Evolutionary conservation across 257 asterid genomes (phyloP).

Genomic region (Solanum ossicruentum): DNA sequence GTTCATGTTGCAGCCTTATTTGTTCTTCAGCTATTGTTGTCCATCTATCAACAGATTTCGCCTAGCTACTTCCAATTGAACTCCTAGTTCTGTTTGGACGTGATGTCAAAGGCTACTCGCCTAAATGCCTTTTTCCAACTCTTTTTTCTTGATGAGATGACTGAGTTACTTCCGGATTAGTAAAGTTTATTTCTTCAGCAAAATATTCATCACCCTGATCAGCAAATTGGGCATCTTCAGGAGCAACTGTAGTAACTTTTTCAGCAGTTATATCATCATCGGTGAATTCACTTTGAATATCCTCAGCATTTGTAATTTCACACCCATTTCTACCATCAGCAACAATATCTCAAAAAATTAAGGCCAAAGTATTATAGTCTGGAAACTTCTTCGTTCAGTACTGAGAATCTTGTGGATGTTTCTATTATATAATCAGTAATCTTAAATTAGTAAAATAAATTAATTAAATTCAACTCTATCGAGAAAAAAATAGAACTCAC

Average conservation of each 20-base stretch:
- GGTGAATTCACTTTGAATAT: neutral
- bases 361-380: neutral
- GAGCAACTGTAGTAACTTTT: neutral
- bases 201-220: neutral
- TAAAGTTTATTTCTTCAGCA: neutral
- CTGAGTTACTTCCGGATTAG: neutral
- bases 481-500: neutral
- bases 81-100: neutral
- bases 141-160: neutral
- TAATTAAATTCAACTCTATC: neutral
- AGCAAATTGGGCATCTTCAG: neutral
- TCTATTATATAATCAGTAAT: neutral
- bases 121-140: neutral
- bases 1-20: neutral
- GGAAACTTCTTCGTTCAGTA: neutral
- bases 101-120: neutral
- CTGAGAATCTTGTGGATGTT: neutral
- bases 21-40: neutral
- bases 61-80: neutral
- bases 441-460: neutral
- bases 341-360: neutral
- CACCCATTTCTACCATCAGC: neutral
- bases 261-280: neutral
- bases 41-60: neutral
- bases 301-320: neutral